Percentiles rank a stretch among this genome's conserved stretches.
phyloP scores from a whole-genome alignment of 1,139 yeast genomes.

The Pneumocystis wakefieldiae region DNA sequence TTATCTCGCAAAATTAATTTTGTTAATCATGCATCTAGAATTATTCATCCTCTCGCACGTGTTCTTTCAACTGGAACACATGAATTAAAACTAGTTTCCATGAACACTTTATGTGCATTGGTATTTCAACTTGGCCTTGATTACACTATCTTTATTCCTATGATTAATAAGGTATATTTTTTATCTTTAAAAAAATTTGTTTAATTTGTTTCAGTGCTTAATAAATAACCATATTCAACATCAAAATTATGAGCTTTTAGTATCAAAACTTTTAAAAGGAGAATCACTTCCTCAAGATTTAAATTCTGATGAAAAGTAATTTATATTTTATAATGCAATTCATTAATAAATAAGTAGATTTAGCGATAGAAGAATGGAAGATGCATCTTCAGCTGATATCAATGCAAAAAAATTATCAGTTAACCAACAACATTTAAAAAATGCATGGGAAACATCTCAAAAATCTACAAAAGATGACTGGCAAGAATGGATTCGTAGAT shows the following conservation, averaged over 20 bases:
- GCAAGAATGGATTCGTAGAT: constrained; percentile 91
- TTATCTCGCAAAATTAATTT: constrained; percentile 58
- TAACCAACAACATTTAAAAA: constrained; percentile 57
- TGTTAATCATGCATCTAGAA: constrained; percentile 80
- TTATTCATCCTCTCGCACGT: constrained; percentile 72
- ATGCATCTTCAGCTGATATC: constrained; percentile 53
- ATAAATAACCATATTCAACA: constrained; percentile 52
- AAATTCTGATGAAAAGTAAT: constrained; percentile 42
- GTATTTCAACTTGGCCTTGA: constrained; percentile 72
- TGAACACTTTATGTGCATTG: constrained; percentile 69
- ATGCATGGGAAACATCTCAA: constrained; percentile 86
- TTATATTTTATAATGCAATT: constrained; percentile 16
- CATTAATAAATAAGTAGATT: constrained; percentile 14
- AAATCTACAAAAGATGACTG: constrained; percentile 87
- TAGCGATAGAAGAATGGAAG: constrained; percentile 37
- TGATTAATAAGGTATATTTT: constrained; percentile 45
- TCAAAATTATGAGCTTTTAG: constrained; percentile 65
- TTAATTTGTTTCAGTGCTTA: constrained; percentile 21
- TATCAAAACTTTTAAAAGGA: constrained; percentile 62
- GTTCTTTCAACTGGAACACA: constrained; percentile 42
- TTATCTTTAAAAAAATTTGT: not conserved
- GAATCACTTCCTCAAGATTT: constrained; percentile 76
- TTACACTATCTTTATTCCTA: constrained; percentile 75
- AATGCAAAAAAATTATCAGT: constrained; percentile 66
- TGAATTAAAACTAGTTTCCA: constrained; percentile 48